Evolutionary conservation across 2,329 filamentous ascomycete genomes (phyloP), one percentile per base, ranked within the genome.

Genomic region (Beauveria bassiana): DNA sequence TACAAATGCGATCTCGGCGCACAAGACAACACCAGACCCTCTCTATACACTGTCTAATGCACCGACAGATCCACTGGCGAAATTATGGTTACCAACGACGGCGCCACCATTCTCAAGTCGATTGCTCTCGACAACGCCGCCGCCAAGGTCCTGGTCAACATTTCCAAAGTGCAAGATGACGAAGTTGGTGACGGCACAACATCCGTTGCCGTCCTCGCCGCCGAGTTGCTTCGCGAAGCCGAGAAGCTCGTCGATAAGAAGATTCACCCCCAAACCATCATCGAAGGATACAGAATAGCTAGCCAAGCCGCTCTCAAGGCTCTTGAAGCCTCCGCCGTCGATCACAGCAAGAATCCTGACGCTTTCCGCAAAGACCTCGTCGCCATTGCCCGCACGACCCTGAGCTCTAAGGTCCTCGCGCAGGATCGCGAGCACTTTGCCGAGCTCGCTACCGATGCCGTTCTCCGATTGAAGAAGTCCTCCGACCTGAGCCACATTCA

Each of bases 221-320:
- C 95, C 63, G 95, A 99, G 80, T 84, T 99, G 63, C 83, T 99
- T 66, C 88, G 95, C 66, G 95, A 99, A 78, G 95, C 95, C 53
- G 95, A 99, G 81, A 93, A 96, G 80, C 85, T 99, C 55, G 91
- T 99, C 68, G 90, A 96, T 79, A 92, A 93, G 81, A 98, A 98
- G 80, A 97, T 99, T 70, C 95, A 99, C 77, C 95, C 95, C 57
- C 95, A 99, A 82, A 98, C 95, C 58, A 99, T 99, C 76, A 99
- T 99, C 72, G 95, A 99, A 72, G 95, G 95, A 58, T 99, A 96
- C 83, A 86, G 95, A 79, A 96, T 99, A 90, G 95, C 95, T 59
- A 96, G 91, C 75, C 83, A 86, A 58, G 93, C 95, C 59, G 93
- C 95, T 34, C 83, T 99, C 57, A 82, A 87, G 71, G 92, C 92